Percentiles rank a stretch among this genome's conserved stretches.
Evolutionary conservation across 2,329 filamentous ascomycete species (phyloP).

Genomic region (Botrytis aclada): DNA sequence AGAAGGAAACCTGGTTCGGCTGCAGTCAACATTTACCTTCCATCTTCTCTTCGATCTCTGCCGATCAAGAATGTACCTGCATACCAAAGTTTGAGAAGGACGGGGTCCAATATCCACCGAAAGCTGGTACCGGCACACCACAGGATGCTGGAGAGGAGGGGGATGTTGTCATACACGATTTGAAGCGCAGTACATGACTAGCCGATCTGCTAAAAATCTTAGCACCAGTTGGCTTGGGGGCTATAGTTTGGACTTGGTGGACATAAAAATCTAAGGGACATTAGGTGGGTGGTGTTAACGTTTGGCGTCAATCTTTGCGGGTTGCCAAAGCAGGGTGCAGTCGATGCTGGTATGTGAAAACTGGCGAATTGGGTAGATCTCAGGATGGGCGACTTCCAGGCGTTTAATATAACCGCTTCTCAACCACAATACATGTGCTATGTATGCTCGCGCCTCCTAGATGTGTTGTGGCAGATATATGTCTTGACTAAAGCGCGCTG

Average conservation of each 20-base stretch:
- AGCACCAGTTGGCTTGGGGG: neutral
- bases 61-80: slow-evolving; percentile 53
- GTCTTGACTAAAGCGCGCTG: neutral
- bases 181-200: slow-evolving; percentile 16
- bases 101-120: slow-evolving; percentile 53
- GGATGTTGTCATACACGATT: slow-evolving; percentile 15
- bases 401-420: neutral
- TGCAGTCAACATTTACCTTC: slow-evolving; percentile 49
- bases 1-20: slow-evolving; percentile 52
- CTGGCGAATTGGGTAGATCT: too few species aligned
- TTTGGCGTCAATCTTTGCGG: neutral
- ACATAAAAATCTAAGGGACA: neutral
- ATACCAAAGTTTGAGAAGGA: slow-evolving; percentile 48
- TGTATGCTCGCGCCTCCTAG: neutral
- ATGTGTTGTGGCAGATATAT: neutral
- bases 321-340: neutral
- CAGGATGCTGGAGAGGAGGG: slow-evolving; percentile 11
- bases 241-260: slow-evolving; percentile 2
- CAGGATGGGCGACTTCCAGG: neutral
- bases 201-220: neutral
- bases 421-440: neutral
- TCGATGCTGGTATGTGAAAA: neutral
- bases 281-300: neutral
- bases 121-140: slow-evolving; percentile 37
- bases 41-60: slow-evolving; percentile 52